Evolutionary conservation across 768 basidiomycete species (phyloP), one percentile per base, ranked within the genome.

Genomic region (Lactarius sanguifluus): DNA sequence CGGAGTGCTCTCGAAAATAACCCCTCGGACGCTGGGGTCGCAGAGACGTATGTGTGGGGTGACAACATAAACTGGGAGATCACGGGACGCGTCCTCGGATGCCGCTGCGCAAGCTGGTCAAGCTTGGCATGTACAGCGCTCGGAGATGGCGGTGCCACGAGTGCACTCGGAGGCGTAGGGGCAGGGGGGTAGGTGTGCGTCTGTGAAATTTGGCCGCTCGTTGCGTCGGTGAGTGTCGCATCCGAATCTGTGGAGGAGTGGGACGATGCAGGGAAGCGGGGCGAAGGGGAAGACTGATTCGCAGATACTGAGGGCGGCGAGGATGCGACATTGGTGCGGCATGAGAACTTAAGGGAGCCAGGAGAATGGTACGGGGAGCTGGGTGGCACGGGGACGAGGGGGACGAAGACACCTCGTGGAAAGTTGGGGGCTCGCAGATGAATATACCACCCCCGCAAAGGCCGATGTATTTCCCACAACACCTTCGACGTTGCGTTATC

Each of bases 371-470:
- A 75, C 1, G 73, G 73, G 0, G 75, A 78, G 8, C 71, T 69
- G 25, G 72, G 64, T 3, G 76, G 75, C 1, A 77, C 69, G 15
- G 79, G 78, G 5, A 71, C 63, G 56, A 81, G 73, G 10, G 77
- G 66, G 47, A 81, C 77, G 68, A 75, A 78, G 40, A 75, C 69
- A 28, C 62, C 79, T 15, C 84, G 86, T 0, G 90, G 88, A 69
- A 92, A 92, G 5, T 80, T 71, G 0, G 92, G 91, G 2, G 89
- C 79, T 41, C 89, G 84, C 30, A 94, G 77, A 50, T 88, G 88
- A 66, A 94, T 86, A 75, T 93, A 94, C 92, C 92, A 94, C 55
- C 92, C 92, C 34, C 88, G 85, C 64, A 86, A 85, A 1, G 92
- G 92, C 6, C 86, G 84, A 73, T 92, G 92, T 32, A 92, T 85